These are phyloP conservation scores for Pythium folliculosum DNA, from an alignment of 352 stramenopile genomes.

Conservation along the genomic window DNA sequence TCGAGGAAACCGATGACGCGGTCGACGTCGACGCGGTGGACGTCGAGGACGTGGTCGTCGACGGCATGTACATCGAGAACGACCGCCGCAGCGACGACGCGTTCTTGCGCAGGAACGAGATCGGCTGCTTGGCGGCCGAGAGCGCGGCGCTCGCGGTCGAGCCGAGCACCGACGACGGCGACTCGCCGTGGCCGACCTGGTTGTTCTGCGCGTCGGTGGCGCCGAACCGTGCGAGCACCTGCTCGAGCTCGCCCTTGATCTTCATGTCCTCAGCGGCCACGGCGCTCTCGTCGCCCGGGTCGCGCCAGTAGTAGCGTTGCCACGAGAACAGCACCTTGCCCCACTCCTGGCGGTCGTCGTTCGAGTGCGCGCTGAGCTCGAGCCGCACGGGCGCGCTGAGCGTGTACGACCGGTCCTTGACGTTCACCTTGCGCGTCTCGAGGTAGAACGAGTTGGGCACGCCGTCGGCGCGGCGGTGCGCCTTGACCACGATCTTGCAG, in stretches of 20 bases:
- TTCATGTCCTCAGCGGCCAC: constrained; percentile 7
- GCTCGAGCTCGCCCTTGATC: constrained; percentile 47
- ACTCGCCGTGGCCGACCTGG: background rate
- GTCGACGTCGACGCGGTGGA: constrained; percentile 33
- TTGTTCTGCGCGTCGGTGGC: constrained; percentile 25
- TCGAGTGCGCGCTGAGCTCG: constrained; percentile 63
- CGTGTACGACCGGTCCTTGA: constrained; percentile 86
- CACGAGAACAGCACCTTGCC: constrained; percentile 85
- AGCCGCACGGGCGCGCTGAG: constrained; percentile 58
- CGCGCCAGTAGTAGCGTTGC: constrained; percentile 88
- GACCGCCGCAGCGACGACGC: constrained; percentile 65
- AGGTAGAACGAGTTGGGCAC: constrained; percentile 82
- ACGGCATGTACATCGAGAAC: constrained; percentile 56
- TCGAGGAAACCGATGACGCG: constrained; percentile 38
- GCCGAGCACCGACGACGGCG: constrained; percentile 7
- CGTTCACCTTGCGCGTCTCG: constrained; percentile 81
- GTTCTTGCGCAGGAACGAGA: constrained; percentile 71
- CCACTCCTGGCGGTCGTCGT: constrained; percentile 80
- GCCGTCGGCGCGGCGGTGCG: constrained; percentile 65
- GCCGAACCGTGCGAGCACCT: constrained; percentile 46
- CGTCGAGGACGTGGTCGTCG: constrained; percentile 30
- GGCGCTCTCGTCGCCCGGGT: constrained; percentile 36
- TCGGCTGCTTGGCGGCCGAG: constrained; percentile 65
- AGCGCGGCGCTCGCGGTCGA: constrained; percentile 38
- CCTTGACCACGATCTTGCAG: constrained; percentile 83